These are phyloP conservation scores for Biscutella auriculata DNA, from an alignment of 441 rosid genomes.

Conservation along the genomic window DNA sequence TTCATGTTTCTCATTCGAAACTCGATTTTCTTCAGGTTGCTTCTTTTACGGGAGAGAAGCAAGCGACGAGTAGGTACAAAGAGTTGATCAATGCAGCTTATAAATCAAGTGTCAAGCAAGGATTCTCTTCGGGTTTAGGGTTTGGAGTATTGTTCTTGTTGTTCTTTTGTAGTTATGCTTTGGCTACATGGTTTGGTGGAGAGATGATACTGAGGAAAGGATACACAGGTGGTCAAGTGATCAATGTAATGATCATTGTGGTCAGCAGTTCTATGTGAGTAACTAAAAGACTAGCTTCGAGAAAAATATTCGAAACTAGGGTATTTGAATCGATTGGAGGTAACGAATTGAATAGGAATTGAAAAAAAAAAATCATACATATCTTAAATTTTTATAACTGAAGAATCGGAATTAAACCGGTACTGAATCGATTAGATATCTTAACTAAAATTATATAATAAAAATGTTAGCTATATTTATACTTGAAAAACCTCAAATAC, in stretches of 20 bases:
- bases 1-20: too few species aligned
- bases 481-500: too few species aligned
- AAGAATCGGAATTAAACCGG: too few species aligned
- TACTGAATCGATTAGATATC: too few species aligned
- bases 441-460: too few species aligned
- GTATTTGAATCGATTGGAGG: too few species aligned
- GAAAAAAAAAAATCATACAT: too few species aligned
- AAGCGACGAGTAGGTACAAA: conserved; percentile 28
- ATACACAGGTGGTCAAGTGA: conserved; percentile 38
- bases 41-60: conserved; percentile 41
- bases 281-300: too few species aligned
- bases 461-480: too few species aligned
- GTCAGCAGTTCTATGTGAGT: conserved; percentile 41
- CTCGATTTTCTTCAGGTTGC: conserved; percentile 29
- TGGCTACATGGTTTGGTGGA: conserved; percentile 40
- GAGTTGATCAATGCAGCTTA: conserved; percentile 30
- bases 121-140: conserved; percentile 32
- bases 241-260: conserved; percentile 35
- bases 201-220: conserved; percentile 41
- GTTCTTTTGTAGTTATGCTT: conserved; percentile 31
- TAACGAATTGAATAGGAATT: too few species aligned
- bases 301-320: too few species aligned
- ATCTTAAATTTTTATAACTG: too few species aligned
- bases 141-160: conserved; percentile 23
- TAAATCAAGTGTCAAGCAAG: conserved; percentile 29